These are phyloP conservation scores for Monoraphidium neglectum DNA, from an alignment of 139 green algal genomes.

Conservation along the genomic window DNA sequence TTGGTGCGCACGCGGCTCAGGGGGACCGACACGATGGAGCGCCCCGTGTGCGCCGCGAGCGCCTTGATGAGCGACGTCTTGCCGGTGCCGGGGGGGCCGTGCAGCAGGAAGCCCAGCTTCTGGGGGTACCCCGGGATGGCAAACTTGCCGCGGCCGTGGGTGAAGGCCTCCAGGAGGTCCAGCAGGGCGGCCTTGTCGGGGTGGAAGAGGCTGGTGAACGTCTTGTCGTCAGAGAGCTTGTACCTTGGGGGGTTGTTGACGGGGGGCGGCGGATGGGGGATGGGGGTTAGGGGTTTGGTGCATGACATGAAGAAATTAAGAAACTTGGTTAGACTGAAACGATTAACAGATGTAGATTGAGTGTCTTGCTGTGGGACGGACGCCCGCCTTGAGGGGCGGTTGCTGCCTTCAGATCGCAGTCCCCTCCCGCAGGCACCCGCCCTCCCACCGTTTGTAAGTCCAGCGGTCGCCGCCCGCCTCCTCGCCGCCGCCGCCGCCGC, in stretches of 20 bases:
- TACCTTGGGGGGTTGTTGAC: conserved; percentile 31
- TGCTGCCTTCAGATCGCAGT: background rate
- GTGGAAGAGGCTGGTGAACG: conserved; percentile 51
- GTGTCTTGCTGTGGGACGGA: too few relatives aligned
- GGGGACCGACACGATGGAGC: conserved; percentile 58
- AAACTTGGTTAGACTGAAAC: too few relatives aligned
- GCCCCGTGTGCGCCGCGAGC: conserved; percentile 53
- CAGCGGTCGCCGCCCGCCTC: background rate
- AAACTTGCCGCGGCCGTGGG: conserved; percentile 34
- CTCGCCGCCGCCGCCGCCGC: background rate
- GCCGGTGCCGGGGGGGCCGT: conserved; percentile 42
- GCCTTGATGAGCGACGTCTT: conserved; percentile 63
- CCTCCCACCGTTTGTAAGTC: background rate
- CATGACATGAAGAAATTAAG: too few relatives aligned
- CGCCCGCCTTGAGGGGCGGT: too few relatives aligned
- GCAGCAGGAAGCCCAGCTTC: conserved; percentile 52
- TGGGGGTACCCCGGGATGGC: conserved; percentile 45
- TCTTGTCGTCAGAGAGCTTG: conserved; percentile 48
- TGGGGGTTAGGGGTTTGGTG: too few relatives aligned
- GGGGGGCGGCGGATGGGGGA: background rate
- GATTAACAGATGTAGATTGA: too few relatives aligned
- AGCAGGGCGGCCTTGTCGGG: conserved; percentile 43
- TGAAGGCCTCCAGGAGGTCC: conserved; percentile 34
- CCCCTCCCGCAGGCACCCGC: background rate
- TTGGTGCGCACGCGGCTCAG: conserved; percentile 61